Conservation (phyloP, 805 yeast genomes). For the Zygosaccharomyces siamensis region DNA sequence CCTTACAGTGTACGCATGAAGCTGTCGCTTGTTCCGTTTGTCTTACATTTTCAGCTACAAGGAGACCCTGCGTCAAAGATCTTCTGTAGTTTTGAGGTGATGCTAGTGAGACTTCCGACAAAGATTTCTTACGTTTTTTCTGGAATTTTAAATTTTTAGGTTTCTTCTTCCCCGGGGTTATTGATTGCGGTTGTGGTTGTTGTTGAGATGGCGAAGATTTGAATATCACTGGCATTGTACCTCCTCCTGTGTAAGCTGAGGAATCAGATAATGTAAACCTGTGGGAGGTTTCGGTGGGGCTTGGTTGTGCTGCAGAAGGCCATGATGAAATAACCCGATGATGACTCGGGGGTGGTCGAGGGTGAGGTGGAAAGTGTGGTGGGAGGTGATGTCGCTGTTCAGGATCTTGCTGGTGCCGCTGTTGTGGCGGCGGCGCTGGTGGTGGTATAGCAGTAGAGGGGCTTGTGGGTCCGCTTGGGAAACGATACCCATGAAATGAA, state of each 20-base stretch:
- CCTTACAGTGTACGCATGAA: conserved; percentile 65
- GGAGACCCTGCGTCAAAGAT: conserved; percentile 14
- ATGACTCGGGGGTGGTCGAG: background rate
- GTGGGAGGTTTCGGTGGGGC: conserved; percentile 4
- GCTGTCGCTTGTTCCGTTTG: conserved; percentile 15
- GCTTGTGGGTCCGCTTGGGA: conserved; percentile 4
- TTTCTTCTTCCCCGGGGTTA: conserved; percentile 6
- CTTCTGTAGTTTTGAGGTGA: conserved; percentile 8
- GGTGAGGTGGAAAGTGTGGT: background rate
- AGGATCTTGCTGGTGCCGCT: background rate
- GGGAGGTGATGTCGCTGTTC: background rate
- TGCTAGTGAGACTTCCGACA: conserved; percentile 4
- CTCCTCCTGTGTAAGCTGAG: conserved; percentile 1
- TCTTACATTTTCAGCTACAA: conserved; percentile 14
- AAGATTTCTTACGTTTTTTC: conserved; percentile 9
- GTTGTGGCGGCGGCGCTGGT: conserved; percentile 1
- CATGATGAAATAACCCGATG: conserved; percentile 6
- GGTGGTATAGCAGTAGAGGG: background rate
- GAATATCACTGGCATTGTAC: conserved; percentile 8
- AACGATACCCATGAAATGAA: conserved; percentile 7
- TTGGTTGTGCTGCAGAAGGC: conserved; percentile 4
- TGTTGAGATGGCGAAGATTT: conserved; percentile 2
- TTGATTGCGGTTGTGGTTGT: background rate
- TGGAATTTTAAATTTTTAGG: conserved; percentile 6
- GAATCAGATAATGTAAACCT: conserved; percentile 11